Evolutionary conservation across 2,329 filamentous ascomycete genomes (phyloP).

Genomic region (Ophiognomonia clavigignenti-juglandacearum): DNA sequence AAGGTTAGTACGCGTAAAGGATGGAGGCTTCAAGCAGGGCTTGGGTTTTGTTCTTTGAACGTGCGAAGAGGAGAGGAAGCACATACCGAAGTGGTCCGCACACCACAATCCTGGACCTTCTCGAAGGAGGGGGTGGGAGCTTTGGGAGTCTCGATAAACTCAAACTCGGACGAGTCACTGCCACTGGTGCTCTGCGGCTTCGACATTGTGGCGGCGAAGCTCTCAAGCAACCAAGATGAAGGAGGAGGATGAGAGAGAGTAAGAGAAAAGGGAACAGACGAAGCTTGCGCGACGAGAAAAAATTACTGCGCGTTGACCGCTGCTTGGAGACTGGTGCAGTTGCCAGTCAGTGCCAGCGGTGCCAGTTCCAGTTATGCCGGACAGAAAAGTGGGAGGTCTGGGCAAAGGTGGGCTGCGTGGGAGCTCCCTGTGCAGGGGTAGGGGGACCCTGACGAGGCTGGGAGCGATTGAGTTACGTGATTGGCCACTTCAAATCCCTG

Average conservation of each 20-base stretch:
- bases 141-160: conserved; percentile 58
- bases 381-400: background rate
- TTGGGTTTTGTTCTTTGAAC: background rate
- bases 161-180: conserved; percentile 54
- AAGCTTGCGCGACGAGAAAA: background rate
- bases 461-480: too few species aligned
- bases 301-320: conserved; percentile 7
- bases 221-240: background rate
- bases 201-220: conserved; percentile 35
- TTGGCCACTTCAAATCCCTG: too few species aligned
- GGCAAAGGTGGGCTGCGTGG: too few species aligned
- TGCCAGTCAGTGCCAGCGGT: background rate
- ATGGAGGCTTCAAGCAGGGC: too few species aligned
- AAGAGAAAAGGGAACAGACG: background rate
- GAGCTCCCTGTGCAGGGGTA: too few species aligned
- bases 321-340: conserved; percentile 3
- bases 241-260: background rate
- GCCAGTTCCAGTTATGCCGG: conserved; percentile 12
- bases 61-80: background rate
- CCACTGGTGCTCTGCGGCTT: conserved; percentile 42
- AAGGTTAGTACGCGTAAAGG: conserved; percentile 2
- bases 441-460: too few species aligned
- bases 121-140: conserved; percentile 43
- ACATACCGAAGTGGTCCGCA: conserved; percentile 50
- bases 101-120: conserved; percentile 50